Evolutionary conservation across 768 basidiomycete genomes (phyloP), one percentile per base, ranked within the genome.

Genomic region (Leccinum truebloodii): DNA sequence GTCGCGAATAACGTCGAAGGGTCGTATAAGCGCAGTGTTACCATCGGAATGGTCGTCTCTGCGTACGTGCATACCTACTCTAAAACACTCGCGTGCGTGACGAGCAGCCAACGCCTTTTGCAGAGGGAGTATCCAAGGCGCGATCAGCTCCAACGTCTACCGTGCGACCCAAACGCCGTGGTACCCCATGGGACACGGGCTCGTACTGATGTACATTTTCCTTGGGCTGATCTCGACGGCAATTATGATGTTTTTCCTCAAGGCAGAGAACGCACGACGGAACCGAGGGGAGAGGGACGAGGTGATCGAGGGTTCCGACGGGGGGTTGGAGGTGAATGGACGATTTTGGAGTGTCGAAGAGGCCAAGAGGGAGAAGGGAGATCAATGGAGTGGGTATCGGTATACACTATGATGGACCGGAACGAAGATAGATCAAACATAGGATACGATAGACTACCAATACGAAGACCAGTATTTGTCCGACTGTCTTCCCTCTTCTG

Each of bases 81-180:
- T 55, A 51, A 49, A 8, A 46, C 20, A 8, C 18, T 54, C 30
- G 1, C 7, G 24, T 14, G 13, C 12, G 16, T 12, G 37, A 46
- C 46, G 26, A 28, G 20, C n/a, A n/a, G 13, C 24, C 34, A 28
- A 59, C 13, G 37, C 16, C 6, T 20, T n/a, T 18, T 30, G 1
- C 58, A 88, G 86, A 63, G 88, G 88, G 8, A 90, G 90, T 69
- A 75, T 90, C 54, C 88, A 89, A 67, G 89, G 89, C n/a, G 88
- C 86, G n/a, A 83, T 92, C 48, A 85, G 84, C 67, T 89, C 87
- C 18, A 90, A 90, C 65, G 83, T 92, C 80, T 91, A 92, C 68
- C 88, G 88, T 30, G 81, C 81, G 4, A 72, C 69, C 50, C 86
- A 90, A 68, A 77, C 77, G 61, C 90, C 89, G 9, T 87, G 87